Evolutionary conservation across 768 basidiomycete species (phyloP), one percentile per base, ranked within the genome.

Genomic region (Suillus subaureus): DNA sequence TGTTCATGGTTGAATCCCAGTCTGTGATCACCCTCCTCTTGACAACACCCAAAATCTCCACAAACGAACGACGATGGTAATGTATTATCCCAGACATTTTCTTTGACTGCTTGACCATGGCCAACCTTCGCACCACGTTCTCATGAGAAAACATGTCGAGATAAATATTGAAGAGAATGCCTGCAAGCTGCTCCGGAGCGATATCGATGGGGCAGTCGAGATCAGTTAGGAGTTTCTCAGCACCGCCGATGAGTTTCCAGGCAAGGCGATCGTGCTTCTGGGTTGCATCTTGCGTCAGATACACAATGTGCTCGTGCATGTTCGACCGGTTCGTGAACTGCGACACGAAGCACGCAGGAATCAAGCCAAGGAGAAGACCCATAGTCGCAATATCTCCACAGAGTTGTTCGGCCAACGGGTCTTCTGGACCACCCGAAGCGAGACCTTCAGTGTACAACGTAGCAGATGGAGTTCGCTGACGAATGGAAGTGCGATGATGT

Each of bases 41-140:
- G 40, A 86, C 74, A 15, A 80, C 68, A 18, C 70, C 69, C 18
- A 89, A 72, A 49, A 89, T 72, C 3, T 77, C 67, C 1, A 76
- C 85, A 61, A 88, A 87, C 39, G 79, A 82, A 43, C 76, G 75
- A 15, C 88, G 81, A 12, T 73, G 79, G 67, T 89, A 87, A 66
- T 84, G 84, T 26, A 80, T 33, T 37, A 77, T 65, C 37, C 64
- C 70, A 13, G 72, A 68, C 15, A 63, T 64, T 0, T 47, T 49
- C 12, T 68, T 9, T 28, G 26, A 7, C 13, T 56, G 13, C 45
- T 65, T 62, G 12, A 61, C 7, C 18, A 64, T 63, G 43, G 64
- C 58, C 18, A 73, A 3, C 26, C 58, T 67, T 54, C 65, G 63
- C 12, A 49, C 26, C 51, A 71, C n/a, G 28, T 75, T 69, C 39